phyloP scores from a whole-genome alignment of 2,329 filamentous ascomycete species.

The Esteya vermicola region DNA sequence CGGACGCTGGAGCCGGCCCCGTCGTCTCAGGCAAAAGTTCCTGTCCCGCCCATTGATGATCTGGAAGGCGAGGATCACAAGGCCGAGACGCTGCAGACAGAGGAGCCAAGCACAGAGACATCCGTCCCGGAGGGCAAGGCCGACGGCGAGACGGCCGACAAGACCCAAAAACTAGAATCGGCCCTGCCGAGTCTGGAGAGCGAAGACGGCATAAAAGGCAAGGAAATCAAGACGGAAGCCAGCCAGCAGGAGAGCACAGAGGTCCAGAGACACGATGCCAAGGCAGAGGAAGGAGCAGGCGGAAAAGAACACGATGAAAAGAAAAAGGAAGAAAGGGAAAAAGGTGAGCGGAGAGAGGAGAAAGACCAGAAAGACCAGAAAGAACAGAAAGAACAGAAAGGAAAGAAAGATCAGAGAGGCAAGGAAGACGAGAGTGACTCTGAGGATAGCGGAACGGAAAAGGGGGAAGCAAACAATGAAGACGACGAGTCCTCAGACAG shows the following conservation, averaged over 20 bases:
- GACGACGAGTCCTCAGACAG: slow-evolving; percentile 44
- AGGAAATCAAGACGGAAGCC: no score
- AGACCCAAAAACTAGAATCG: not conserved
- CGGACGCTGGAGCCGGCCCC: slow-evolving; percentile 6
- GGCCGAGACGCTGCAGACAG: no score
- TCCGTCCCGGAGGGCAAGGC: no score
- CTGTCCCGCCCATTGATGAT: slow-evolving; percentile 16
- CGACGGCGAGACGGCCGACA: no score
- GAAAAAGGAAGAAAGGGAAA: not conserved
- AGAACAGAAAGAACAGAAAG: not conserved
- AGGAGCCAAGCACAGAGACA: no score
- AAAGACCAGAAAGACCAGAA: no score
- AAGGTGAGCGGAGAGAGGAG: not conserved
- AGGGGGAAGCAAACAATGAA: not conserved
- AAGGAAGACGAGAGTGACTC: not conserved
- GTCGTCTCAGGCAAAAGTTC: slow-evolving; percentile 17
- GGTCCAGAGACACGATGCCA: no score
- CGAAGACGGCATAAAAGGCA: no score
- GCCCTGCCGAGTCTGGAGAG: no score
- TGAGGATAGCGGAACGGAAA: not conserved
- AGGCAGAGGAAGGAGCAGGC: no score
- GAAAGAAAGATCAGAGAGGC: not conserved
- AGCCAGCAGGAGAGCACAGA: no score
- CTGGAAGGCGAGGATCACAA: slow-evolving; percentile 7
- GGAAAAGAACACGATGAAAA: no score